These are phyloP conservation scores for Penicillium sclerotiorum DNA, from an alignment of 2,329 filamentous ascomycete genomes.

Conservation along the genomic window DNA sequence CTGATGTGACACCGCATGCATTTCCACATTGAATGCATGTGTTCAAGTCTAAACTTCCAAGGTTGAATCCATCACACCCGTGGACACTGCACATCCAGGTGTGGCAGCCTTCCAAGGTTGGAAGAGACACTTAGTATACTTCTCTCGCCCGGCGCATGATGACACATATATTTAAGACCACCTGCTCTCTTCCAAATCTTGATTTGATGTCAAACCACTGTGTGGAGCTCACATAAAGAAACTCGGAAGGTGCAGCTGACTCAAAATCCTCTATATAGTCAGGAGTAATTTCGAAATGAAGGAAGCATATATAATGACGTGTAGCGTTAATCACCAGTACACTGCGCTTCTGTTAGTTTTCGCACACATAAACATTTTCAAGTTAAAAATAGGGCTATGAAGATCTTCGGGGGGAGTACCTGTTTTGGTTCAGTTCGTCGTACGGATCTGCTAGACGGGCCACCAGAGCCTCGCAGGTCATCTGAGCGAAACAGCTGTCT, in stretches of 20 bases:
- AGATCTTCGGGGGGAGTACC: too few relatives aligned
- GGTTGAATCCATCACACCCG: too few relatives aligned
- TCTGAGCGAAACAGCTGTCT: constrained; percentile 16
- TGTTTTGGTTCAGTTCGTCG: too few relatives aligned
- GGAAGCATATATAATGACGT: constrained; percentile 22
- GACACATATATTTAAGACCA: constrained; percentile 8
- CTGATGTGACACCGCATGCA: too few relatives aligned
- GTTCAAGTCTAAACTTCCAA: too few relatives aligned
- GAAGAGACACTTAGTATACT: too few relatives aligned
- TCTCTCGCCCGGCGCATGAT: constrained; percentile 11
- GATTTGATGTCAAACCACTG: constrained; percentile 12
- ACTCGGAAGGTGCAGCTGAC: constrained; percentile 2
- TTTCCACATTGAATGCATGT: too few relatives aligned
- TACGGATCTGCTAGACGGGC: constrained; percentile 12
- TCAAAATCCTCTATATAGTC: constrained; percentile 14
- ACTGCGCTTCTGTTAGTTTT: too few relatives aligned
- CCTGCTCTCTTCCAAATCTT: constrained; percentile 9
- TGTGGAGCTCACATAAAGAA: constrained; percentile 12
- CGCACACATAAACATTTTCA: too few relatives aligned
- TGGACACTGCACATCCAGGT: too few relatives aligned
- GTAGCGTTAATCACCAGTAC: constrained; percentile 19
- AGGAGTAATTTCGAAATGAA: constrained; percentile 15
- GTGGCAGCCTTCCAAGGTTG: too few relatives aligned
- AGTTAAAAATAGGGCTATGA: too few relatives aligned
- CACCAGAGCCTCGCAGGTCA: constrained; percentile 19